Percentiles rank a stretch among this genome's conserved stretches.
phyloP scores from a whole-genome alignment of 1,139 yeast species.

The Nakaseomyces bracarensis region DNA sequence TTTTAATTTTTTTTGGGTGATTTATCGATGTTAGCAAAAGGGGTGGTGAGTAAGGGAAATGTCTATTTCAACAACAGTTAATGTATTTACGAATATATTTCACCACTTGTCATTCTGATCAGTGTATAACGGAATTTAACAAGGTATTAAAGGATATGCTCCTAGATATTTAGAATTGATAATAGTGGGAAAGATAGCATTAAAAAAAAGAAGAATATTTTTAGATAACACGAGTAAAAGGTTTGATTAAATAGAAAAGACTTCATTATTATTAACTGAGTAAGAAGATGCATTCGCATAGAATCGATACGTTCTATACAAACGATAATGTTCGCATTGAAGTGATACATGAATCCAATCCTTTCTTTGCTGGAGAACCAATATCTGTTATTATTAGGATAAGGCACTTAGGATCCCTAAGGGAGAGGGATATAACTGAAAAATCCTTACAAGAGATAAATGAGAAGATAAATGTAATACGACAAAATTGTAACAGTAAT shows the following conservation, averaged over 20 bases:
- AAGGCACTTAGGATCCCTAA: slow-evolving; percentile 32
- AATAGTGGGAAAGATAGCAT: too few relatives aligned
- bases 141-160: too few relatives aligned
- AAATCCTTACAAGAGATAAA: slow-evolving; percentile 12
- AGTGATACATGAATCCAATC: slow-evolving; percentile 34
- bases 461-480: slow-evolving; percentile 4
- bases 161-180: too few relatives aligned
- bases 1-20: background rate
- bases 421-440: slow-evolving; percentile 14
- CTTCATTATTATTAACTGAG: too few relatives aligned
- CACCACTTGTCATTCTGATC: too few relatives aligned
- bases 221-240: too few relatives aligned
- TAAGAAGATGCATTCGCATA: slow-evolving; percentile 24
- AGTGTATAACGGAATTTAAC: too few relatives aligned
- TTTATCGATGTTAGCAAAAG: background rate
- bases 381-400: slow-evolving; percentile 34
- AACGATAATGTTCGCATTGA: slow-evolving; percentile 33
- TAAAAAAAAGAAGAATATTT: background rate
- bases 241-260: too few relatives aligned
- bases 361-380: slow-evolving; percentile 35
- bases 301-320: slow-evolving; percentile 26
- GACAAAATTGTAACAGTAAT: slow-evolving; percentile 2
- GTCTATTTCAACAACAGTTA: too few relatives aligned
- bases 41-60: too few relatives aligned
- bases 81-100: too few relatives aligned